A percentile compares a stretch with the other conserved stretches of the same genome.
Conservation (phyloP, 1,284 basidiomycete species). For the Irpex lacteus region DNA sequence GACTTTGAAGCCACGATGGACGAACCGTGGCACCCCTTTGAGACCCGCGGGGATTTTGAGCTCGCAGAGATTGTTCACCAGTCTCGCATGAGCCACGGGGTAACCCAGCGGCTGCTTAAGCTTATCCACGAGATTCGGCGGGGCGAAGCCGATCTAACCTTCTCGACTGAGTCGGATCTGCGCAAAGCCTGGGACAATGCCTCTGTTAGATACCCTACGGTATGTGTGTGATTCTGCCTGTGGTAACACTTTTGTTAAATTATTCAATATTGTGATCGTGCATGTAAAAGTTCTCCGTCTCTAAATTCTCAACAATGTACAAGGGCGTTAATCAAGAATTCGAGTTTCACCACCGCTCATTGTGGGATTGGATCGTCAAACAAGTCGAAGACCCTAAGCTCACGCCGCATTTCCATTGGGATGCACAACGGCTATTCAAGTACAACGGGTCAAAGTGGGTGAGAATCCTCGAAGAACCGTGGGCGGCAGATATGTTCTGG, state of each 20-base stretch:
- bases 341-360: slow-evolving; percentile 13
- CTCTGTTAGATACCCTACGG: background rate
- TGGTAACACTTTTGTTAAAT: too few relatives aligned
- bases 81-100: too few relatives aligned
- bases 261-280: background rate
- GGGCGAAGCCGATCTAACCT: background rate
- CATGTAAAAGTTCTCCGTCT: slow-evolving; percentile 27
- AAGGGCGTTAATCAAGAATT: background rate
- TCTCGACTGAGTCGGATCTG: background rate
- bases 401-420: slow-evolving; percentile 25
- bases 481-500: slow-evolving; percentile 24
- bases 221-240: slow-evolving; percentile 22
- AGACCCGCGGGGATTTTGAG: too few relatives aligned
- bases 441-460: slow-evolving; percentile 20
- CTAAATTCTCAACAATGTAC: slow-evolving; percentile 14
- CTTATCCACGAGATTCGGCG: background rate
- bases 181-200: background rate
- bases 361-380: slow-evolving; percentile 28
- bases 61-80: too few relatives aligned
- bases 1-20: too few relatives aligned
- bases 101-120: too few relatives aligned
- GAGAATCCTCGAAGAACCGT: slow-evolving; percentile 28
- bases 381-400: slow-evolving; percentile 23
- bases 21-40: too few relatives aligned
- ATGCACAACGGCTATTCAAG: slow-evolving; percentile 24